These are phyloP conservation scores for Microdochium trichocladiopsis DNA, from an alignment of 2,329 filamentous ascomycete genomes.

Conservation along the genomic window DNA sequence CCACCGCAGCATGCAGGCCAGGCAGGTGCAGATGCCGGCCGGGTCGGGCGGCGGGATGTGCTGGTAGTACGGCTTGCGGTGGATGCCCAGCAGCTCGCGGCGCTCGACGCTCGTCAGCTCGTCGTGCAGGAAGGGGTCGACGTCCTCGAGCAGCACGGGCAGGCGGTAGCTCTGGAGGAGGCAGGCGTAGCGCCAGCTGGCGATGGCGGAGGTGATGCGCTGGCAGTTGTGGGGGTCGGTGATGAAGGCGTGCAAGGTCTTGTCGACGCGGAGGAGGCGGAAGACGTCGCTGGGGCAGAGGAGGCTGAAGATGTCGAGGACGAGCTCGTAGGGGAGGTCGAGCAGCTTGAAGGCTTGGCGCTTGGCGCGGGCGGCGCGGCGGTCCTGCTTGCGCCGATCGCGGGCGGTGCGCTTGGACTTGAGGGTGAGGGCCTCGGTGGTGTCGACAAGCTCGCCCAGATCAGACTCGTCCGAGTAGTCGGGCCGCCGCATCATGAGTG, in stretches of 20 bases:
- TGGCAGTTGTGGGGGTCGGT: conserved; percentile 27
- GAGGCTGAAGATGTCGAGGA: conserved; percentile 37
- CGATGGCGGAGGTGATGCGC: conserved; percentile 34
- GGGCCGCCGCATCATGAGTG: conserved; percentile 6
- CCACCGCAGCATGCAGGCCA: conserved; percentile 50
- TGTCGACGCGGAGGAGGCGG: conserved; percentile 33
- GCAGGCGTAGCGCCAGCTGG: conserved; percentile 38
- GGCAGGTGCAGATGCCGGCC: conserved; percentile 44
- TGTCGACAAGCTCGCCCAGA: conserved; percentile 34
- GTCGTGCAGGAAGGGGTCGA: conserved; percentile 12
- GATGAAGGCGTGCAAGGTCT: conserved; percentile 34
- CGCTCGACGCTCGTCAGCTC: conserved; percentile 17
- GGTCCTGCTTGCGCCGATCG: conserved; percentile 28
- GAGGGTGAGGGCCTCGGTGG: conserved; percentile 36
- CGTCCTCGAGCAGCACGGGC: conserved; percentile 32
- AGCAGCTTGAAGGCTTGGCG: conserved; percentile 29
- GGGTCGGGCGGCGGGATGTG: conserved; percentile 41
- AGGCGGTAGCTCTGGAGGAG: conserved; percentile 43
- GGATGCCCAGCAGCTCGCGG: conserved; percentile 33
- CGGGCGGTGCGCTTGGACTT: conserved; percentile 47
- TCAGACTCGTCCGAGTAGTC: conserved; percentile 27
- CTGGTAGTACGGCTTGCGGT: conserved; percentile 44
- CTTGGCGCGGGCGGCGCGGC: conserved; percentile 8
- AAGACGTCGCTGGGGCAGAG: conserved; percentile 44
- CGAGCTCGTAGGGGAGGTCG: conserved; percentile 44